These are phyloP conservation scores for Fusarium sp. DNA, from an alignment of 2,329 filamentous ascomycete species.

Conservation along the genomic window DNA sequence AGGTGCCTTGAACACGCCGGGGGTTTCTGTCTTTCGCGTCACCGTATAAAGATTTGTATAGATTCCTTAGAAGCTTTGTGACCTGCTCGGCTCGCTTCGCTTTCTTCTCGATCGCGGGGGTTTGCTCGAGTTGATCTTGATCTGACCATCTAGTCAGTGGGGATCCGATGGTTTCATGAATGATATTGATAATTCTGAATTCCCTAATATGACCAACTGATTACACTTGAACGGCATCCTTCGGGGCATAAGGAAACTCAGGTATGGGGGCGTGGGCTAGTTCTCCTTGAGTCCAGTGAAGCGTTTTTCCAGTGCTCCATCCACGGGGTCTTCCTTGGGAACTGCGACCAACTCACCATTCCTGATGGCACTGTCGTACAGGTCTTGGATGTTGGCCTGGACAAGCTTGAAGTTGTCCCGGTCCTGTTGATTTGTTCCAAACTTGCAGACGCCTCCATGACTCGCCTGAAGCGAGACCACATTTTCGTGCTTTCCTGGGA, in stretches of 20 bases:
- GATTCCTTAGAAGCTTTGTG: neutral
- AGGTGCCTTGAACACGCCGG: conserved; percentile 7
- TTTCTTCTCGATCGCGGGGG: neutral
- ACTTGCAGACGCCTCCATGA: neutral
- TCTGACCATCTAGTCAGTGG: neutral
- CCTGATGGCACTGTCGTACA: neutral
- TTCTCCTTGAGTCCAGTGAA: neutral
- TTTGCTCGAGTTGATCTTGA: neutral
- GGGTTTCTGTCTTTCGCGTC: conserved; percentile 26
- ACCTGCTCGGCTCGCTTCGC: neutral
- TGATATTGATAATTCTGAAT: neutral
- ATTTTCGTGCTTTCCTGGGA: neutral
- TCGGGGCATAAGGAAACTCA: neutral
- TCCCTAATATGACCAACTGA: neutral
- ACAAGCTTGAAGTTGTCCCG: neutral
- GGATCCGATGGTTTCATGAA: neutral
- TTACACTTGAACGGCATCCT: neutral
- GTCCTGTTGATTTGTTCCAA: neutral
- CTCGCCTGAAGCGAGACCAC: neutral
- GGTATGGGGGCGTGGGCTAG: neutral
- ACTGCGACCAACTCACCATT: neutral
- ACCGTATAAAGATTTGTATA: neutral
- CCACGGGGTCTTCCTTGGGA: neutral
- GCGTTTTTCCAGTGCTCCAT: neutral
- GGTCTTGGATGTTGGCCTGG: neutral